Evolutionary conservation across 2,329 filamentous ascomycete species (phyloP).

Genomic region (Aspergillus brunneoviolaceus): DNA sequence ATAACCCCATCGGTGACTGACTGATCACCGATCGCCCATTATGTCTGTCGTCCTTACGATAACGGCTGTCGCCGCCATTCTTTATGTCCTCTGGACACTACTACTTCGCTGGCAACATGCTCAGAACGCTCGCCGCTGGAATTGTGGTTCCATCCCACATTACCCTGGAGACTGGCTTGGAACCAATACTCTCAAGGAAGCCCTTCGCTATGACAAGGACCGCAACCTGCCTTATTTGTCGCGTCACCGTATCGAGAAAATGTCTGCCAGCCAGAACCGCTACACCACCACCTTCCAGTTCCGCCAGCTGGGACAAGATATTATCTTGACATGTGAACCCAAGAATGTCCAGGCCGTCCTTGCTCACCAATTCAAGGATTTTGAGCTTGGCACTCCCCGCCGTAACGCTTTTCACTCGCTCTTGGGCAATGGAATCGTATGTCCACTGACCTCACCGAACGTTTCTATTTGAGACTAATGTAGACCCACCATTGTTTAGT

Average conservation of each 20-base stretch:
- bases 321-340: constrained; percentile 36
- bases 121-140: constrained; percentile 25
- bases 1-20: background rate
- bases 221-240: constrained; percentile 23
- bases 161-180: constrained; percentile 32
- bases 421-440: constrained; percentile 48
- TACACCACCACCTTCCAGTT: constrained; percentile 27
- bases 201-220: constrained; percentile 26
- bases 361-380: constrained; percentile 79
- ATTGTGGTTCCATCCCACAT: constrained; percentile 24
- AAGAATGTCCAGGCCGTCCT: constrained; percentile 80
- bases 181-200: constrained; percentile 24
- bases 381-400: constrained; percentile 74
- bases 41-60: constrained; percentile 25
- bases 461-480: constrained; percentile 2
- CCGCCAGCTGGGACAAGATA: constrained; percentile 25
- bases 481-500: constrained; percentile 21
- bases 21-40: background rate
- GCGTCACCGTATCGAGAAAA: constrained; percentile 18
- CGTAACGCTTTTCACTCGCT: constrained; percentile 57
- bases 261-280: constrained; percentile 27
- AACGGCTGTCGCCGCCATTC: constrained; percentile 23
- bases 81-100: constrained; percentile 25
- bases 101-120: constrained; percentile 27
- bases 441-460: constrained; percentile 9